These are phyloP conservation scores for Lycium ferocissimum DNA, from an alignment of 257 asterid species.

Conservation along the genomic window DNA sequence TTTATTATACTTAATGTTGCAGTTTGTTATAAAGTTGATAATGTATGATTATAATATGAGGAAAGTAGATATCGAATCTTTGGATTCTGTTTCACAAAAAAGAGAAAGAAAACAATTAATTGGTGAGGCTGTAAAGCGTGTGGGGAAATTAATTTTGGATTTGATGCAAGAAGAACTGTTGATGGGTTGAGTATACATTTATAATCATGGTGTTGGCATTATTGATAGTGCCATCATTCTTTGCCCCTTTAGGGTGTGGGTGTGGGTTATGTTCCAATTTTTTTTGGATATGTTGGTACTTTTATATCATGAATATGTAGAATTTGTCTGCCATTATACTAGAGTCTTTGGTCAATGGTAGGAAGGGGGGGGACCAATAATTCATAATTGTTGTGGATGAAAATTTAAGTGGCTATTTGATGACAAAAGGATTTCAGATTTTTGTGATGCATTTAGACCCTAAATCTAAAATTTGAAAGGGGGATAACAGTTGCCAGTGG, in stretches of 20 bases:
- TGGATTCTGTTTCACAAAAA: slow-evolving; percentile 30
- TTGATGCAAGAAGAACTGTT: slow-evolving; percentile 26
- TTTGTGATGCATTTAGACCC: slow-evolving; percentile 20
- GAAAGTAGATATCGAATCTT: slow-evolving; percentile 36
- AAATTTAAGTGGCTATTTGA: slow-evolving; percentile 10
- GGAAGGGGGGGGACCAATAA: slow-evolving; percentile 9
- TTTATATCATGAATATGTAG: slow-evolving; percentile 23
- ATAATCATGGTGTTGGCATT: slow-evolving; percentile 29
- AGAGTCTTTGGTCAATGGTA: slow-evolving; percentile 24
- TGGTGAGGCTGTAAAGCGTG: slow-evolving; percentile 37
- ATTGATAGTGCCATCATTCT: slow-evolving; percentile 14
- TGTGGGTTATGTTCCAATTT: slow-evolving; percentile 27
- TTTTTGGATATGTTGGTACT: slow-evolving; percentile 25
- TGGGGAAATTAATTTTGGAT: slow-evolving; percentile 34
- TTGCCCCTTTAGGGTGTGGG: slow-evolving; percentile 12
- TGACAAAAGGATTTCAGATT: neutral
- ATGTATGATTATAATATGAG: slow-evolving; percentile 22
- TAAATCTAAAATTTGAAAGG: neutral
- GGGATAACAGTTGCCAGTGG: neutral
- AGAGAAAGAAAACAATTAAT: neutral
- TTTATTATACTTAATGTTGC: slow-evolving; percentile 22
- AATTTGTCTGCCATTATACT: neutral
- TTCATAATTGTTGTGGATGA: slow-evolving; percentile 2
- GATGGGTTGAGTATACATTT: slow-evolving; percentile 24
- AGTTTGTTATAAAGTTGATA: slow-evolving; percentile 13